Conservation (phyloP, 495 filamentous ascomycete genomes). For the Penicillium pulvis region DNA sequence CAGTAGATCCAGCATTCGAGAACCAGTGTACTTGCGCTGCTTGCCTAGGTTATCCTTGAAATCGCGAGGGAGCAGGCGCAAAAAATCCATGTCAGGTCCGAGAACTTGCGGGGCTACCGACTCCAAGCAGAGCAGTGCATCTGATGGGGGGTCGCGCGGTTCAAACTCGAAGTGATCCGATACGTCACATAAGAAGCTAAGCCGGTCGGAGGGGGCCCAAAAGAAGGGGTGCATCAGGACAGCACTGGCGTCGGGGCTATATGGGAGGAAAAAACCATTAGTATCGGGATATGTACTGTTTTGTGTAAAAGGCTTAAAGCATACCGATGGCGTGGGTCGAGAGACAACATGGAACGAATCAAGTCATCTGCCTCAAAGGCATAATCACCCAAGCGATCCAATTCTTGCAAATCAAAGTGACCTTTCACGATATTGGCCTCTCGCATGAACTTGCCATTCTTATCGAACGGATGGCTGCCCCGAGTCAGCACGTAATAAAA, state of each 20-base stretch:
- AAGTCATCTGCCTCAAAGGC: constrained; percentile 85
- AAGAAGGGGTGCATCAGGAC: constrained; percentile 96
- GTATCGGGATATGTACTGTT: background rate
- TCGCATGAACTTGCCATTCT: constrained; percentile 87
- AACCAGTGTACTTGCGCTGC: constrained; percentile 92
- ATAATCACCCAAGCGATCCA: constrained; percentile 76
- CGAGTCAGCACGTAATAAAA: constrained; percentile 95
- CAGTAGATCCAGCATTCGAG: constrained; percentile 79
- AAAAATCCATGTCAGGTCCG: constrained; percentile 69
- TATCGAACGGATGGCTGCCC: constrained; percentile 92
- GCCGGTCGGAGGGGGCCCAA: constrained; percentile 83
- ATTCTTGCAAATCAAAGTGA: constrained; percentile 67
- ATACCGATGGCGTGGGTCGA: constrained; percentile 66
- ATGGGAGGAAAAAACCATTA: background rate
- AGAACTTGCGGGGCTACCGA: constrained; percentile 52
- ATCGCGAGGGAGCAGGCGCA: constrained; percentile 70
- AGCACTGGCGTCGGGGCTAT: constrained; percentile 65
- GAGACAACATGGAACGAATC: constrained; percentile 77
- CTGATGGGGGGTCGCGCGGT: constrained; percentile 74
- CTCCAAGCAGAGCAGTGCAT: constrained; percentile 66
- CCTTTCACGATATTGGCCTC: constrained; percentile 96
- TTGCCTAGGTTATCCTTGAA: constrained; percentile 89
- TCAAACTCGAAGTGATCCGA: constrained; percentile 96
- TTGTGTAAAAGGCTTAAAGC: constrained; percentile 3
- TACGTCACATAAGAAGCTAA: constrained; percentile 88